Percentiles rank a stretch among this genome's conserved stretches.
Conservation (phyloP, 192 early-diverging fungal genomes). For the Phycomyces blakesleeanus region DNA sequence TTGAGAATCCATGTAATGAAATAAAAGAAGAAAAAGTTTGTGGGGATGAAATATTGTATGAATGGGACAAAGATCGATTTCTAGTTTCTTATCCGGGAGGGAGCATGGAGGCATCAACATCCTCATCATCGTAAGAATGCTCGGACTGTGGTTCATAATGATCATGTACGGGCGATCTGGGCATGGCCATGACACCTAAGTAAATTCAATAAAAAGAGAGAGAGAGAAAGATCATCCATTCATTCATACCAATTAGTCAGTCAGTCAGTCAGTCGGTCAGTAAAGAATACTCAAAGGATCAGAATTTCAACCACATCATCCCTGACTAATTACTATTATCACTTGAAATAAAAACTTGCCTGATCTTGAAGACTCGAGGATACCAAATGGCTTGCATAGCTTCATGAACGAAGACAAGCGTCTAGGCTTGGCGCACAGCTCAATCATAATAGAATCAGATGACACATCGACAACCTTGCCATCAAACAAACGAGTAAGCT, state of each 20-base stretch:
- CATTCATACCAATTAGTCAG: too few species aligned
- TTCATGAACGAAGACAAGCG: constrained; percentile 91
- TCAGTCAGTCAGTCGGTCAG: too few species aligned
- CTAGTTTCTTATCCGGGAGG: constrained; percentile 75
- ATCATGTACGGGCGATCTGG: constrained; percentile 80
- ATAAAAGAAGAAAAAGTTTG: too few species aligned
- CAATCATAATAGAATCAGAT: constrained; percentile 77
- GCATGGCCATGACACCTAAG: constrained; percentile 92
- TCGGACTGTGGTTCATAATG: constrained; percentile 65
- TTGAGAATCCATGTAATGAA: too few species aligned
- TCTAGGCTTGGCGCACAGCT: constrained; percentile 83
- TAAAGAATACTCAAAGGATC: neutral
- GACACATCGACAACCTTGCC: constrained; percentile 87
- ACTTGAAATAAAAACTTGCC: too few species aligned
- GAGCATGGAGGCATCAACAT: constrained; percentile 87
- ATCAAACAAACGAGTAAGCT: constrained; percentile 81
- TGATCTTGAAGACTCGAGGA: constrained; percentile 89
- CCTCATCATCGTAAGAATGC: constrained; percentile 55
- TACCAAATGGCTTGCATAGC: constrained; percentile 90
- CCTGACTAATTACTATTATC: too few species aligned
- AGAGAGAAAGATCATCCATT: neutral
- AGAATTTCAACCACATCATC: neutral
- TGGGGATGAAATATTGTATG: too few species aligned
- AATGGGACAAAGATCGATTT: too few species aligned
- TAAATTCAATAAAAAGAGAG: constrained; percentile 1